Evolutionary conservation across 192 early-diverging fungal genomes (phyloP), one percentile per base, ranked within the genome.

Genomic region (Obelidium mucronatum): DNA sequence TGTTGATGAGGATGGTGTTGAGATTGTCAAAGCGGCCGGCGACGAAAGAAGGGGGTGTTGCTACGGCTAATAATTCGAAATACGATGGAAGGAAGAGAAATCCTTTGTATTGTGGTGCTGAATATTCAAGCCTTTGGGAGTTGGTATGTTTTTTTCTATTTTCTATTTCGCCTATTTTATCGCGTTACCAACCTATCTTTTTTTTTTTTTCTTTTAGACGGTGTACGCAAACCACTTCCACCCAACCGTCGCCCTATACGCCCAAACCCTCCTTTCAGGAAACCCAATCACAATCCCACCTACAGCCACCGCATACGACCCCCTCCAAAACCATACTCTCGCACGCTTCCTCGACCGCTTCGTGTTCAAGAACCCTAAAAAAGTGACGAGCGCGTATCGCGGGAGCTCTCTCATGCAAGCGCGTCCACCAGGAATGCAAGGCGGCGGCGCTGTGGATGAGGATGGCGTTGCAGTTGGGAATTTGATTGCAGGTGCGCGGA

Each of bases 301-400:
- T 44, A 80, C 79, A 28, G 86, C 89, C 24, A 90, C 91, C 73
- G 94, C 85, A 62, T 89, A 89, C 76, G 88, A 89, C 67, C 88
- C 96, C 66, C 86, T 98, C 63, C 93, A 94, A 77, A 93, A 92
- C 77, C 95, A 96, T 81, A 95, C 95, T 15, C 83, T 97, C 51
- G 83, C 91, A 58, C 94, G 96, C 74, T 98, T 98, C 86, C 88
- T 98, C 56, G 96, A 98, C 76, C 88, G 93, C 44, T 97, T 98
- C 88, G 93, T 97, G 31, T 97, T 91, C 84, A 94, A 95, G 82
- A 95, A 95, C 85, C 92, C 97, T 51, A 97, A 96, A 83, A 91
- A 92, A 71, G 85, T 82, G 30, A 67, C 69, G 33, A 54, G 81
- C 24, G 78, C 83, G 1, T 88, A 91, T 54, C 88, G 91, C 44